Evolutionary conservation across 768 basidiomycete species (phyloP), one percentile per base, ranked within the genome.

Genomic region (Trametes gibbosa): DNA sequence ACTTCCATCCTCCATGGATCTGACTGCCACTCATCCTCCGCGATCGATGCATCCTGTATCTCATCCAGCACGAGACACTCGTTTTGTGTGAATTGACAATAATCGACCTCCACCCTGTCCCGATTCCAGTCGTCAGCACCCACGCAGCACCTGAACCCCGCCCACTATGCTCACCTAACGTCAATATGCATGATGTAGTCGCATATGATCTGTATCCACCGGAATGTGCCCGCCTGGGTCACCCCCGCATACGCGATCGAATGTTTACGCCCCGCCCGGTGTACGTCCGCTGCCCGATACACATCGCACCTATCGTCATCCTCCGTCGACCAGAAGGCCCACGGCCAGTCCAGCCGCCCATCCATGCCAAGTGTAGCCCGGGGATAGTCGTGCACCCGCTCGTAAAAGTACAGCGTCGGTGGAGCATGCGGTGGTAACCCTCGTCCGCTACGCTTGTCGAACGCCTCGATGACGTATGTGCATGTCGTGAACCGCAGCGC

Each of bases 301-400:
- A 56, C 40, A 7, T 50, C 42, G 13, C 34, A 35, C 3, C 14
- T 5, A n/a, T 55, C 59, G 32, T 55, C 35, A 4, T 48, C 49
- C 12, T 45, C 41, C n/a, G 49, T 46, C 17, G 59, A 56, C 59
- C 59, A 61, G 21, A 51, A 61, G 2, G 40, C 53, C 59, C 59
- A 61, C 7, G 59, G 59, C 59, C 59, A 61, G 42, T 61, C 48
- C 23, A 55, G 16, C 17, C 52, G 41, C 8, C n/a, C 42, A 19
- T 53, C 32, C 3, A 29, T 12, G 29, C 49, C 59, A 21, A 61
- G 53, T 37, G 48, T 61, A 8, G 46, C 49, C 7, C 47, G 41
- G 1, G 59, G 48, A 24, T 47, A n/a, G 5, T 50, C 42, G 19
- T 61, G 59, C 14, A 61, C 53, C 8, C 59, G 53, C 49, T 61